These are phyloP conservation scores for Marchantia polymorpha DNA, from an alignment of 225 moss, liverwort and hornwort species.

Conservation along the genomic window DNA sequence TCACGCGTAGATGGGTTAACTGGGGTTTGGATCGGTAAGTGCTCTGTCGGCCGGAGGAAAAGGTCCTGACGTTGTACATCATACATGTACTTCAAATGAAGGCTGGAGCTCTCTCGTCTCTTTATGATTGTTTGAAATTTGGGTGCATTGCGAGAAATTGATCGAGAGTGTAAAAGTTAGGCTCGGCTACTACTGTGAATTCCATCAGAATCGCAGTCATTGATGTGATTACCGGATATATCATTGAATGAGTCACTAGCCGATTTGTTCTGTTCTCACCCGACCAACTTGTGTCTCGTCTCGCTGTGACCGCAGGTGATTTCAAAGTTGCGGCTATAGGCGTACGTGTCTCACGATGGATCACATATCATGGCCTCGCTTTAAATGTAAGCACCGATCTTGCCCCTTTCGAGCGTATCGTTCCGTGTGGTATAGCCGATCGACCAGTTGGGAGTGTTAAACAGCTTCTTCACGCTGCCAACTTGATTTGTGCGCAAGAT, in stretches of 20 bases:
- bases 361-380: constrained; percentile 86
- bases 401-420: constrained; percentile 61
- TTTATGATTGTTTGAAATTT: neutral
- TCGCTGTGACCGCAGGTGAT: constrained; percentile 27
- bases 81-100: neutral
- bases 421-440: constrained; percentile 77
- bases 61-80: neutral
- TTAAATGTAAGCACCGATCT: constrained; percentile 78
- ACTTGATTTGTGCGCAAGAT: neutral
- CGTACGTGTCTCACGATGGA: constrained; percentile 78
- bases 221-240: neutral
- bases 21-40: constrained; percentile 79
- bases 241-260: neutral
- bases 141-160: too few species aligned
- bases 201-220: neutral
- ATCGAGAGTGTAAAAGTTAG: too few species aligned
- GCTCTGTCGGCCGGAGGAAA: neutral
- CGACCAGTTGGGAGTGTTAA: constrained; percentile 67
- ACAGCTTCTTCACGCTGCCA: constrained; percentile 36
- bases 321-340: constrained; percentile 85
- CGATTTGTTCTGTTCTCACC: neutral
- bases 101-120: neutral
- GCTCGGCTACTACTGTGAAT: neutral
- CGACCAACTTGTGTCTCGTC: too few species aligned
- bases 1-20: constrained; percentile 74